These are phyloP conservation scores for Coniochaeta hoffmannii DNA, from an alignment of 2,329 filamentous ascomycete genomes.

Conservation along the genomic window DNA sequence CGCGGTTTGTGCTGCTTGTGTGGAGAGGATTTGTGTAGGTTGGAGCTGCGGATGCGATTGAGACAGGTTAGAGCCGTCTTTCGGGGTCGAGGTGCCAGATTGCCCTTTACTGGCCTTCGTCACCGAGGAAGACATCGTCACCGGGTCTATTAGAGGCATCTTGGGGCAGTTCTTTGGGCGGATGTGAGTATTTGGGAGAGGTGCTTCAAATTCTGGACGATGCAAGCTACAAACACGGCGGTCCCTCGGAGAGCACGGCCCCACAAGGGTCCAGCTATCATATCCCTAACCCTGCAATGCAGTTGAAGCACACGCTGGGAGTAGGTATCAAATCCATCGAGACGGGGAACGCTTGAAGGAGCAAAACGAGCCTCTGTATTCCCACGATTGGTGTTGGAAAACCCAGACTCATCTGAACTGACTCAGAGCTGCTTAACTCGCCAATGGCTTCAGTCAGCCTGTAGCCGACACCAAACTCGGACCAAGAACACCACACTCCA, in stretches of 20 bases:
- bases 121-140: constrained; percentile 1
- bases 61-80: constrained; percentile 1
- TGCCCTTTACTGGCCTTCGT: constrained; percentile 5
- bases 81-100: not conserved
- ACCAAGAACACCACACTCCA: not conserved
- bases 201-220: not conserved
- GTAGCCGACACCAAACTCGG: not conserved
- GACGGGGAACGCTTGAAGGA: too few species aligned
- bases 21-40: constrained; percentile 15
- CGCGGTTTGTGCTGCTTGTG: constrained; percentile 17
- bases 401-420: too few species aligned
- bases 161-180: too few species aligned
- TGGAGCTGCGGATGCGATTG: constrained; percentile 7
- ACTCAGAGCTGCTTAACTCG: too few species aligned
- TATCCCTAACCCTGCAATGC: not conserved
- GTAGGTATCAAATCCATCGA: too few species aligned
- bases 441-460: not conserved
- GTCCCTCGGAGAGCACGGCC: not conserved
- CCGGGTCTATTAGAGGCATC: constrained; percentile 1
- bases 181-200: too few species aligned
- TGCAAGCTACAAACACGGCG: not conserved
- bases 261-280: not conserved
- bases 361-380: too few species aligned
- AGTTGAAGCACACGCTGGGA: too few species aligned
- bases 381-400: too few species aligned